Evolutionary conservation across 768 basidiomycete genomes (phyloP).

Genomic region (Amyloporia xantha): DNA sequence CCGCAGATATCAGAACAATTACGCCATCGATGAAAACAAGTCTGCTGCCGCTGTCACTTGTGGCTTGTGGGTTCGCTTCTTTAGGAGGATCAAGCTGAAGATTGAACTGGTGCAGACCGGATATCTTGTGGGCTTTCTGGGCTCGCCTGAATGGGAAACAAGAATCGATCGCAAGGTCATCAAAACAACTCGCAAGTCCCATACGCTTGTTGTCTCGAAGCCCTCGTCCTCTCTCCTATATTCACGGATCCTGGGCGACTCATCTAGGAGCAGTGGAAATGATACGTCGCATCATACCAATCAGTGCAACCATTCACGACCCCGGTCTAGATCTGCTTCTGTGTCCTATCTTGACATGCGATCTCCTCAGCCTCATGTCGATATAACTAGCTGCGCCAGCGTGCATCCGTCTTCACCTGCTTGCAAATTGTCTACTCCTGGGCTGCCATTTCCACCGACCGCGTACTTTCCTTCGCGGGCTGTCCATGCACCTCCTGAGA

Average conservation of each 20-base stretch:
- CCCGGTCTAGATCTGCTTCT: slow-evolving; percentile 13
- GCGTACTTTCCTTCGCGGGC: not conserved
- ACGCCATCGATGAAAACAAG: too few relatives aligned
- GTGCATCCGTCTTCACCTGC: slow-evolving; percentile 17
- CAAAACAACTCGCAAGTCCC: not conserved
- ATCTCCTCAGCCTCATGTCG: slow-evolving; percentile 6
- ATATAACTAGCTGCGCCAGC: slow-evolving; percentile 15
- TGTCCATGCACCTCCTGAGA: not conserved
- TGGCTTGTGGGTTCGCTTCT: not conserved
- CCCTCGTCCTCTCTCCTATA: slow-evolving; percentile 3
- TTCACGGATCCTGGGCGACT: slow-evolving; percentile 5
- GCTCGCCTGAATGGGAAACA: slow-evolving; percentile 24
- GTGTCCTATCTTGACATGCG: slow-evolving; percentile 10
- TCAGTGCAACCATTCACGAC: slow-evolving; percentile 10
- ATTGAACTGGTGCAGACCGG: not conserved
- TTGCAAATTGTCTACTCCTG: slow-evolving; percentile 4
- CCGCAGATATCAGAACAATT: slow-evolving; percentile 16
- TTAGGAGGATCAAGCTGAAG: not conserved
- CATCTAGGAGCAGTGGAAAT: not conserved
- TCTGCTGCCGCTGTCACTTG: not conserved
- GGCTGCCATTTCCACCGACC: slow-evolving; percentile 1
- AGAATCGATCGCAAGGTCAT: slow-evolving; percentile 13
- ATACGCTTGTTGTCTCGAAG: not conserved
- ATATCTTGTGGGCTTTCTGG: slow-evolving; percentile 21
- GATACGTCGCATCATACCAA: slow-evolving; percentile 2